Percentiles rank a stretch among this genome's conserved stretches.
Conservation (phyloP, 2,329 filamentous ascomycete genomes). For the Venturia carpophila region DNA sequence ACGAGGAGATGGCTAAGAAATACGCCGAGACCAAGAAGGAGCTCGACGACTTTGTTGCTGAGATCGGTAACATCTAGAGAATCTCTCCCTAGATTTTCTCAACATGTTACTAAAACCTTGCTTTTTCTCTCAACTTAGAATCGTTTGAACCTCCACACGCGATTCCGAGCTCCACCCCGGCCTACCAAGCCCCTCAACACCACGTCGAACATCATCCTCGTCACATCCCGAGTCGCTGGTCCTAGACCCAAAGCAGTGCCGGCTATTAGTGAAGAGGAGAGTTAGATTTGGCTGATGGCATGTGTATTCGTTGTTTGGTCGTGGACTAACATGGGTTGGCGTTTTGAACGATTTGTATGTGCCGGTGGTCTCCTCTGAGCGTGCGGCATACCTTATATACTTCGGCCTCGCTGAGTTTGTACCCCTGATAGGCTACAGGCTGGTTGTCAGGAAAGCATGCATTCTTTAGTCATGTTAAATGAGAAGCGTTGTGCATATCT, state of each 20-base stretch:
- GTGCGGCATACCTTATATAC: conserved; percentile 1
- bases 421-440: not conserved
- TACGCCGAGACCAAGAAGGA: conserved; percentile 78
- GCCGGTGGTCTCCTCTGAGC: not conserved
- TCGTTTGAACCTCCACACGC: conserved; percentile 4
- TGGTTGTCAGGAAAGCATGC: not conserved
- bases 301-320: not conserved
- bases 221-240: conserved; percentile 5
- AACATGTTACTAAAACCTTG: conserved; percentile 25
- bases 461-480: not conserved
- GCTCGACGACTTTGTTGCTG: conserved; percentile 78
- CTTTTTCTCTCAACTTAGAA: conserved; percentile 22
- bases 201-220: not conserved
- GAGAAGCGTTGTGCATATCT: not conserved
- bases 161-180: not conserved
- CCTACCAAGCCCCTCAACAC: not conserved
- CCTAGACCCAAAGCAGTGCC: not conserved
- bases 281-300: not conserved
- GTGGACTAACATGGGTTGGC: not conserved
- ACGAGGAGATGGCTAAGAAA: conserved; percentile 95
- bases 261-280: not conserved
- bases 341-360: conserved; percentile 3
- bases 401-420: not conserved
- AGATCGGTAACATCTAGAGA: conserved; percentile 84
- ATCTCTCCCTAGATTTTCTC: conserved; percentile 22